phyloP scores from a whole-genome alignment of 768 basidiomycete genomes.

The Boletus rufocinnamomeus region DNA sequence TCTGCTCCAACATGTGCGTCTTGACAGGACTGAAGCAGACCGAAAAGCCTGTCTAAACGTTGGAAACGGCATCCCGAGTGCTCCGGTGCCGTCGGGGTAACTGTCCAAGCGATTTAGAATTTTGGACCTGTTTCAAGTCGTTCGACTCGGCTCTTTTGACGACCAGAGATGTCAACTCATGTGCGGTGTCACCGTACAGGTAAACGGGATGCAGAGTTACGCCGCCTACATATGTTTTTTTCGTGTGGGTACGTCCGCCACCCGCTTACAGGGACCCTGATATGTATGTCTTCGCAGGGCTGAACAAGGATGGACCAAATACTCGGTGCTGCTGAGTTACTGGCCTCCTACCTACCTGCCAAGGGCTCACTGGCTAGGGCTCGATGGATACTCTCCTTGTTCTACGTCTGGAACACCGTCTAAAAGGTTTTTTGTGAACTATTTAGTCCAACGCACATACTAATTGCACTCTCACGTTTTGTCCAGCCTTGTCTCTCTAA shows the following conservation, averaged over 20 bases:
- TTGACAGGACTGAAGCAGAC: not conserved
- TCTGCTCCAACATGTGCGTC: not conserved
- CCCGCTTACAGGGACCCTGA: not conserved
- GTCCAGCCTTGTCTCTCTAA: too few relatives aligned
- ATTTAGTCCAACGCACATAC: not conserved
- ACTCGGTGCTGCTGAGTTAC: not conserved
- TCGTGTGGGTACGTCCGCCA: not conserved
- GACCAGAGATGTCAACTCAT: not conserved
- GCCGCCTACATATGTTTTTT: not conserved
- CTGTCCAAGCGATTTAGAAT: not conserved
- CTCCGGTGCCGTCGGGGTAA: not conserved
- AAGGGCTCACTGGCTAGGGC: not conserved
- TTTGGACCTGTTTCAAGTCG: not conserved
- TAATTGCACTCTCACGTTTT: not conserved
- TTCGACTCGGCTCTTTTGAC: not conserved
- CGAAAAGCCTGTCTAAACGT: not conserved
- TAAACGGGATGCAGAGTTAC: not conserved
- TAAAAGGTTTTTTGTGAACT: not conserved
- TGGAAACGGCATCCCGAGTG: not conserved
- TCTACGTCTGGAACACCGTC: not conserved
- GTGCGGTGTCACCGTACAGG: not conserved
- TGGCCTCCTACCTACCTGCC: too few relatives aligned
- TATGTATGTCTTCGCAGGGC: too few relatives aligned
- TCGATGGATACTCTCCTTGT: not conserved
- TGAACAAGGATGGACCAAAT: too few relatives aligned